Conservation (phyloP, 2,329 filamentous ascomycete species). For the Ophiostoma pallidulum region DNA sequence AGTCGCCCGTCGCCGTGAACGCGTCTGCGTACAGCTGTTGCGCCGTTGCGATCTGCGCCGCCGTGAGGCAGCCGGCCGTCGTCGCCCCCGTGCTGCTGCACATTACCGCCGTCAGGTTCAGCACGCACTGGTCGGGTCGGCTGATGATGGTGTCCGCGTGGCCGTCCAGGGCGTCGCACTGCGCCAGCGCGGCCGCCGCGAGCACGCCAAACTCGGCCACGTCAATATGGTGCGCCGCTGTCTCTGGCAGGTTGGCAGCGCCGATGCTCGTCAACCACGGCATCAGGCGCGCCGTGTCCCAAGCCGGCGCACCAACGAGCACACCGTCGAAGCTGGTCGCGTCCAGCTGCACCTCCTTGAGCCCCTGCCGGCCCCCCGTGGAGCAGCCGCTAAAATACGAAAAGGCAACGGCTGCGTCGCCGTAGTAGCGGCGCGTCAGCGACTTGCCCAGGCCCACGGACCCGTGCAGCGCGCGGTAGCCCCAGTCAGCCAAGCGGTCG, state of each 20-base stretch:
- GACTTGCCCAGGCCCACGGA: conserved; percentile 40
- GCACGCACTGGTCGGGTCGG: conserved; percentile 19
- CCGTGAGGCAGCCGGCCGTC: conserved; percentile 10
- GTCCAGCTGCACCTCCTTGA: conserved; percentile 42
- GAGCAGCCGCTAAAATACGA: conserved; percentile 50
- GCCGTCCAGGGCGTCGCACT: conserved; percentile 33
- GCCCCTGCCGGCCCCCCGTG: conserved; percentile 49
- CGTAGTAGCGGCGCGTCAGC: conserved; percentile 41
- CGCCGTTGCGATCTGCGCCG: conserved; percentile 10
- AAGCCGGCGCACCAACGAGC: conserved; percentile 40
- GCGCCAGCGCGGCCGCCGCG: conserved; percentile 27
- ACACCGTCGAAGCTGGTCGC: conserved; percentile 50
- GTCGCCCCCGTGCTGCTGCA: background rate
- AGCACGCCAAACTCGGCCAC: conserved; percentile 31
- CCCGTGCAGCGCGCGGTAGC: conserved; percentile 36
- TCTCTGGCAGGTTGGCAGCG: conserved; percentile 34
- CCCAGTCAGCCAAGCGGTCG: conserved; percentile 31
- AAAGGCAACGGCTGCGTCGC: conserved; percentile 29
- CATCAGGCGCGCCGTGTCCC: conserved; percentile 32
- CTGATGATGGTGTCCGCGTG: conserved; percentile 32
- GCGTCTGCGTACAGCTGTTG: conserved; percentile 11
- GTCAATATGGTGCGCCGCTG: conserved; percentile 31
- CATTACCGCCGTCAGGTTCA: conserved; percentile 22
- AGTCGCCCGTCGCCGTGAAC: conserved; percentile 7
- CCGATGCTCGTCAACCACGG: conserved; percentile 30